Percentiles rank a stretch among this genome's conserved stretches.
Conservation (phyloP, 2,329 filamentous ascomycete species). For the Aspergillus vadensis region DNA sequence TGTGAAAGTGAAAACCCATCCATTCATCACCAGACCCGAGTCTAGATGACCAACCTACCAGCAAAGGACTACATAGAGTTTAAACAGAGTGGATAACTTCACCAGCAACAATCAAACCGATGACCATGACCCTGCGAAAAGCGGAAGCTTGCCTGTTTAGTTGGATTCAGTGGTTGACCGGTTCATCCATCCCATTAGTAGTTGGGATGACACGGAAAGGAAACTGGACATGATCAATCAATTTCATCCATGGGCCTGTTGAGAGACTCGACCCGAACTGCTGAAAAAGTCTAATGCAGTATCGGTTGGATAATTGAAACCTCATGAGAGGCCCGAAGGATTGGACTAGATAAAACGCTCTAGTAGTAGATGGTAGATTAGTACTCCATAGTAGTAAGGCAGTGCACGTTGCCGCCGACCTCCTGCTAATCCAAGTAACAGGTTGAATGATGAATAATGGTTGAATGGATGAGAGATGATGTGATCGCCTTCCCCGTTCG, state of each 20-base stretch:
- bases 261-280: background rate
- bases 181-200: too few species aligned
- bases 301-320: slow-evolving; percentile 5
- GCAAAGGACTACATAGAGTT: too few species aligned
- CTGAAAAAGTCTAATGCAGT: background rate
- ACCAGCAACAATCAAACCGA: too few species aligned
- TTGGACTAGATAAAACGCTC: background rate
- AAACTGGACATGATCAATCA: background rate
- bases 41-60: too few species aligned
- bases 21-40: too few species aligned
- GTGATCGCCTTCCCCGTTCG: background rate
- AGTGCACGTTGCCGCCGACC: background rate
- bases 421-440: background rate
- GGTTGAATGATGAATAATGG: too few species aligned
- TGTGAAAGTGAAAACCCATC: too few species aligned
- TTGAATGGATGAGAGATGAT: too few species aligned
- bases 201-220: background rate
- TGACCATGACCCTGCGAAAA: too few species aligned
- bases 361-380: background rate
- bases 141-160: too few species aligned
- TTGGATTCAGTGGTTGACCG: too few species aligned
- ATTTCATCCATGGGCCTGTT: background rate
- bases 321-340: background rate
- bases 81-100: too few species aligned
- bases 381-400: background rate